A percentile compares a stretch with the other conserved stretches of the same genome.
phyloP scores from a whole-genome alignment of 768 basidiomycete genomes.

The Leucosporidium yakuticum region DNA sequence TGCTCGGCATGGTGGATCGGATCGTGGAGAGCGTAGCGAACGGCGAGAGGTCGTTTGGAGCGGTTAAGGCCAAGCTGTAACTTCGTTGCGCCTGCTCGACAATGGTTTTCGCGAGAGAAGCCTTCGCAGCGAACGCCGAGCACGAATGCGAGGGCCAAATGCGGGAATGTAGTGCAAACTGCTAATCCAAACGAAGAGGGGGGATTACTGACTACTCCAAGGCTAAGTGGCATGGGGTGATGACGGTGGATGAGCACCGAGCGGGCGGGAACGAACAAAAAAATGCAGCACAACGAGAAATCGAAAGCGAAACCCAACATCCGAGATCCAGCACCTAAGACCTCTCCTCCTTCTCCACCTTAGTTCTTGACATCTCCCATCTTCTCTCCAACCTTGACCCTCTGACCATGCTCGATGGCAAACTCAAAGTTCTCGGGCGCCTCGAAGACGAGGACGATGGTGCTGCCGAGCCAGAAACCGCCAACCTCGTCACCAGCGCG shows the following conservation, averaged over 20 bases:
- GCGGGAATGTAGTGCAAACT: no score
- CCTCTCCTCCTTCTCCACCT: neutral
- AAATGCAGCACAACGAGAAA: neutral
- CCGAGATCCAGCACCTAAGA: no score
- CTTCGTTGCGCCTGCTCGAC: neutral
- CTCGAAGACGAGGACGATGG: conserved; percentile 94
- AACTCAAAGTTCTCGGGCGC: conserved; percentile 65
- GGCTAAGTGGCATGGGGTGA: no score
- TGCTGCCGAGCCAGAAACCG: conserved; percentile 80
- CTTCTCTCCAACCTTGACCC: conserved; percentile 76
- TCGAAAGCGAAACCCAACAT: neutral
- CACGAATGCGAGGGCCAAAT: no score
- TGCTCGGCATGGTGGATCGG: conserved; percentile 42
- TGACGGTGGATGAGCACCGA: no score
- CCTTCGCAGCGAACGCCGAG: no score
- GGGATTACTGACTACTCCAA: no score
- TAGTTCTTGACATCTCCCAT: conserved; percentile 42
- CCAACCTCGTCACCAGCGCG: conserved; percentile 91
- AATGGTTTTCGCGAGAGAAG: neutral
- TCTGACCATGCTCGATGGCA: conserved; percentile 72
- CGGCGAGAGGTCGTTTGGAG: neutral
- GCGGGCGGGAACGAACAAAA: no score
- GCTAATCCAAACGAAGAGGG: no score
- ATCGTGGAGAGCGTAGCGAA: neutral
- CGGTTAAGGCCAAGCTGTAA: neutral